Evolutionary conservation across 164 flowering plant species (phyloP).

Genomic region (Santalum album): DNA sequence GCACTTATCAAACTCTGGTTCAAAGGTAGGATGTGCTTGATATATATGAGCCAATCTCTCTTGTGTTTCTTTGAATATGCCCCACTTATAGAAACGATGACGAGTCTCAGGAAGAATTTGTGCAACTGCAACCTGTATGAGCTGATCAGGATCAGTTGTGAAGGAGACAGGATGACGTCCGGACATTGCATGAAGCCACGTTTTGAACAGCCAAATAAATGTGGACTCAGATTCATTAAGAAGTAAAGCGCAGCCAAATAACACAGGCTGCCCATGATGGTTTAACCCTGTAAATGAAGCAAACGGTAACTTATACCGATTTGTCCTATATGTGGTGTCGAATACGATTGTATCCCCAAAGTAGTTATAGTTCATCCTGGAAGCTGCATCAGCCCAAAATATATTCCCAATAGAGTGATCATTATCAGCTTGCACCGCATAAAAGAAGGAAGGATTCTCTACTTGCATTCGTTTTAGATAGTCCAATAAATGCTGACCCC

Average conservation of each 20-base stretch:
- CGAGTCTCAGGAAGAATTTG: background rate
- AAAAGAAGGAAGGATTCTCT: slow-evolving; percentile 2
- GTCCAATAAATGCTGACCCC: background rate
- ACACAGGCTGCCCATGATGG: slow-evolving; percentile 3
- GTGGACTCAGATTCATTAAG: background rate
- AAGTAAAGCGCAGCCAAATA: slow-evolving; percentile 2
- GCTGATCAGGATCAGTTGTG: background rate
- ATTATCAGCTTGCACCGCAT: background rate
- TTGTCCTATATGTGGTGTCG: background rate
- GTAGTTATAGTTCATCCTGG: slow-evolving; percentile 1
- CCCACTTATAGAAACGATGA: slow-evolving; percentile 3
- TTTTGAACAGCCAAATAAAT: background rate
- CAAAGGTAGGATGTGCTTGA: background rate
- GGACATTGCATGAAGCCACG: background rate
- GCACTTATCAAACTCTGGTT: background rate
- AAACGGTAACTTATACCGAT: background rate
- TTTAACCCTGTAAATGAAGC: background rate
- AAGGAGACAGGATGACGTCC: slow-evolving; percentile 1
- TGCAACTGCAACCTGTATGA: background rate
- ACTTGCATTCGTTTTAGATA: background rate
- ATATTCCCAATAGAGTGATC: background rate
- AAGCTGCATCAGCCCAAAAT: background rate
- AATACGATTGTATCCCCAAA: background rate
- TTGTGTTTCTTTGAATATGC: background rate
- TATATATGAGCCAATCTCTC: background rate